Conservation (phyloP, 1,139 yeast species). For the Neolecta irregularis region DNA sequence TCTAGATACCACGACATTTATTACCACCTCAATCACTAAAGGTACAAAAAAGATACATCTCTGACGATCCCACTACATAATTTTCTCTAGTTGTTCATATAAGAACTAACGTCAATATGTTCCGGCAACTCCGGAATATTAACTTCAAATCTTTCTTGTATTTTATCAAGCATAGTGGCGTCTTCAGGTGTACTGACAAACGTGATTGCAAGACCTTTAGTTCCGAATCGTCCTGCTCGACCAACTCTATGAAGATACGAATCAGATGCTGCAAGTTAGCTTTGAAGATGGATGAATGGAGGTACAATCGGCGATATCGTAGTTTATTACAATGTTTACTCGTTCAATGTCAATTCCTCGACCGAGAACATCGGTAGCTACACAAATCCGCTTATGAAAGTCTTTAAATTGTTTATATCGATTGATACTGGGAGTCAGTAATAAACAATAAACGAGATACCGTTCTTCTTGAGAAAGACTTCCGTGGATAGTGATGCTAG, state of each 20-base stretch:
- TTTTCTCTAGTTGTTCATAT: slow-evolving; percentile 70
- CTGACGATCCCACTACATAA: no score
- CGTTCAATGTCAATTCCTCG: slow-evolving; percentile 99
- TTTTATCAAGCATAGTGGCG: slow-evolving; percentile 77
- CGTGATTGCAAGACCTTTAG: slow-evolving; percentile 92
- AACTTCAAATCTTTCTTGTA: slow-evolving; percentile 95
- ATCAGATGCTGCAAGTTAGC: slow-evolving; percentile 47
- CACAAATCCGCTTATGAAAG: slow-evolving; percentile 97
- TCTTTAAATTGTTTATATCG: slow-evolving; percentile 94
- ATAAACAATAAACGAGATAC: slow-evolving; percentile 16
- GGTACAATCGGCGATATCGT: slow-evolving; percentile 87
- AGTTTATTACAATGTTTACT: slow-evolving; percentile 92
- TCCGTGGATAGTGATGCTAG: slow-evolving; percentile 92
- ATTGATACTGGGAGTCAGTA: slow-evolving; percentile 34
- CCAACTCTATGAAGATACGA: slow-evolving; percentile 98
- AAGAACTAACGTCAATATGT: slow-evolving; percentile 92
- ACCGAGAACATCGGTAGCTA: slow-evolving; percentile 94
- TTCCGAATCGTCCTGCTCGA: slow-evolving; percentile 99
- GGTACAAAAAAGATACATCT: no score
- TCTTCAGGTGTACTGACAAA: slow-evolving; percentile 78
- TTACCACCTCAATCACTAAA: no score
- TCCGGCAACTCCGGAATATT: slow-evolving; percentile 91
- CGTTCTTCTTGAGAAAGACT: slow-evolving; percentile 96
- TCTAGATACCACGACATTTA: no score
- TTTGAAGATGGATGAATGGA: slow-evolving; percentile 10